Percentiles rank a stretch among this genome's conserved stretches.
phyloP scores from a whole-genome alignment of 495 filamentous ascomycete genomes.

The Neurospora sp. region DNA sequence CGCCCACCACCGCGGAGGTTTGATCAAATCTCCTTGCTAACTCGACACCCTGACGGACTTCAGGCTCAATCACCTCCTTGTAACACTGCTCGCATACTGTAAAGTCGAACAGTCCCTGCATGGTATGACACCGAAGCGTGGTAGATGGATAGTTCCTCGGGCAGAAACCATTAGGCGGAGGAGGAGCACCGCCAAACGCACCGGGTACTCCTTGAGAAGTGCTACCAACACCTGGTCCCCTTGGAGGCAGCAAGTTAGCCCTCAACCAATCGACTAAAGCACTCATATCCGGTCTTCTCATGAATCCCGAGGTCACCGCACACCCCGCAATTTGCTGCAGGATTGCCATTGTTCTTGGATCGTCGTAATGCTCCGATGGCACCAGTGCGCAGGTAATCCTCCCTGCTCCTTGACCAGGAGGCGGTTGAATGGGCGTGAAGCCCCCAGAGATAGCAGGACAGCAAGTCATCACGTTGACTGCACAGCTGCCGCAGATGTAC shows the following conservation, averaged over 20 bases:
- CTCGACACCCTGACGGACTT: not conserved
- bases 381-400: slow-evolving; percentile 2
- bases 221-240: not conserved
- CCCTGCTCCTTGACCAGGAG: not conserved
- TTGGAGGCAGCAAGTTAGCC: not conserved
- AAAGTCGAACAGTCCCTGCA: slow-evolving; percentile 5
- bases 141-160: slow-evolving; percentile 1
- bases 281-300: not conserved
- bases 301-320: not conserved
- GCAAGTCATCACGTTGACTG: slow-evolving; percentile 1
- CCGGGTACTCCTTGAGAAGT: not conserved
- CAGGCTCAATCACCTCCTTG: not conserved
- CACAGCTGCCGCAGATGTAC: slow-evolving; percentile 4
- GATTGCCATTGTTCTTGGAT: not conserved
- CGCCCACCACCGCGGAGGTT: not conserved
- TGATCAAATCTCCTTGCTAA: not conserved
- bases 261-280: slow-evolving; percentile 2
- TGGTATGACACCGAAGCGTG: slow-evolving; percentile 4
- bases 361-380: slow-evolving; percentile 5
- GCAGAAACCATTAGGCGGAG: not conserved
- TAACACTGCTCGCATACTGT: slow-evolving; percentile 8
- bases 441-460: slow-evolving; percentile 3
- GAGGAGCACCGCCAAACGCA: not conserved
- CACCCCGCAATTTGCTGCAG: slow-evolving; percentile 2
- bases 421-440: not conserved